Conservation (phyloP, 495 filamentous ascomycete genomes). For the Xylaria flabelliformis region DNA sequence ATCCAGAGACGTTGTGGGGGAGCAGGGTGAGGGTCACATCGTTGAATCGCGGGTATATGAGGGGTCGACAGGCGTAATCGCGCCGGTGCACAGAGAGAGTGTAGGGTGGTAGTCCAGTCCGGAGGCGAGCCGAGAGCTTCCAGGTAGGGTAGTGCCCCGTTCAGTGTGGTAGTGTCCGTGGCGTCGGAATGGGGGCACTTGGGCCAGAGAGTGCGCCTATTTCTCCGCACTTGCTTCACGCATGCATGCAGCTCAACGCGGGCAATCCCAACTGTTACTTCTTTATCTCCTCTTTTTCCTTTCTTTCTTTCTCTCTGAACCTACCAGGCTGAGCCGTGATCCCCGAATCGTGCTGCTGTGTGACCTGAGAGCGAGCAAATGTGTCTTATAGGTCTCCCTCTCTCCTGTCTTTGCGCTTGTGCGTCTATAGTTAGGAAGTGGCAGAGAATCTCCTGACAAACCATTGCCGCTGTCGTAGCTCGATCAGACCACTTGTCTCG, state of each 20-base stretch:
- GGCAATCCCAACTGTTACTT: conserved; percentile 22
- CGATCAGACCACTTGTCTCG: not conserved
- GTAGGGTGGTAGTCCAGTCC: conserved; percentile 19
- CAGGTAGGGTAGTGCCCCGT: conserved; percentile 30
- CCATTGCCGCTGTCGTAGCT: not conserved
- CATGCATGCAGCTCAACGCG: conserved; percentile 29
- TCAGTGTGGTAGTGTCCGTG: conserved; percentile 28
- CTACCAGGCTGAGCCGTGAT: conserved; percentile 25
- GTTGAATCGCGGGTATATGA: conserved; percentile 18
- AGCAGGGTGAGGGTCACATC: conserved; percentile 15
- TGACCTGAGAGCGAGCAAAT: conserved; percentile 18
- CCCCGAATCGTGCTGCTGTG: conserved; percentile 20
- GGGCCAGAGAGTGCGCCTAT: conserved; percentile 15
- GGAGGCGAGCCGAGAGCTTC: conserved; percentile 28
- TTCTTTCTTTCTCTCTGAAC: conserved; percentile 6
- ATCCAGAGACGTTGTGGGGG: conserved; percentile 17
- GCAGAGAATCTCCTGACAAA: conserved; percentile 9
- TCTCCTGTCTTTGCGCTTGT: not conserved
- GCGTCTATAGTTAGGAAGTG: not conserved
- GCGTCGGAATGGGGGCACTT: conserved; percentile 15
- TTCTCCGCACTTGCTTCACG: conserved; percentile 28
- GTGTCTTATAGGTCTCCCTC: not conserved
- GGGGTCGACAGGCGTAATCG: conserved; percentile 14
- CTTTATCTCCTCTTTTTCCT: conserved; percentile 18
- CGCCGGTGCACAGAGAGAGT: conserved; percentile 9